A percentile compares a stretch with the other conserved stretches of the same genome.
Conservation (phyloP, 2,329 filamentous ascomycete species). For the Penicillium sclerotigenum region DNA sequence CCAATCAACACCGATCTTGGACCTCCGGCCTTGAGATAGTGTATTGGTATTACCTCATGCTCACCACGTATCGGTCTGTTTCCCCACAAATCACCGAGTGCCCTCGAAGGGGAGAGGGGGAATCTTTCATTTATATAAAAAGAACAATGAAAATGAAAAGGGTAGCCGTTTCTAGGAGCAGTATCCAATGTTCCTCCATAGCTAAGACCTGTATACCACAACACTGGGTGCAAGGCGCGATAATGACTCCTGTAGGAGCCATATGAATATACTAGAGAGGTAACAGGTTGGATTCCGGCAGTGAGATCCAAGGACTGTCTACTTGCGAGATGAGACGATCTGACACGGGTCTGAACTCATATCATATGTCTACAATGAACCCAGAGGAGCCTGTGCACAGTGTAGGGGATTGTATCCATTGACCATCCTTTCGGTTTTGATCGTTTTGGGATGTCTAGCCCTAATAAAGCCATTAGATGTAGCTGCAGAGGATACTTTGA, state of each 20-base stretch:
- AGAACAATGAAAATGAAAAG: not conserved
- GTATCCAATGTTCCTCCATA: not conserved
- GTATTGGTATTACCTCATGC: slow-evolving; percentile 4
- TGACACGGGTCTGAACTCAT: not conserved
- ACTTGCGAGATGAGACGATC: not conserved
- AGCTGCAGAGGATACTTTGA: not conserved
- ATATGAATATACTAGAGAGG: too few species aligned
- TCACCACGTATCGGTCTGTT: not conserved
- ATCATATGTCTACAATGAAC: not conserved
- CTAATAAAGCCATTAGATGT: not conserved
- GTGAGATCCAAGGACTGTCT: not conserved
- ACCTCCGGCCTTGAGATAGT: not conserved
- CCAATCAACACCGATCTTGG: accelerated
- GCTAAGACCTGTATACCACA: not conserved
- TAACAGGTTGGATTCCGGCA: not conserved
- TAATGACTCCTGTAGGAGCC: too few species aligned
- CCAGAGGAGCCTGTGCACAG: not conserved
- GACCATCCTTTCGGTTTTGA: not conserved
- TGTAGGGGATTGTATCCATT: too few species aligned
- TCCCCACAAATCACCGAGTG: not conserved
- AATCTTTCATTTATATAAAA: not conserved
- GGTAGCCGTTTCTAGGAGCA: not conserved
- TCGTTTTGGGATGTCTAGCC: not conserved
- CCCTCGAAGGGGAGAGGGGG: too few species aligned
- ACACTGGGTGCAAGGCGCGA: not conserved